Conservation (phyloP, 176 grass and related monocot species). For the Metroxylon sagu region DNA sequence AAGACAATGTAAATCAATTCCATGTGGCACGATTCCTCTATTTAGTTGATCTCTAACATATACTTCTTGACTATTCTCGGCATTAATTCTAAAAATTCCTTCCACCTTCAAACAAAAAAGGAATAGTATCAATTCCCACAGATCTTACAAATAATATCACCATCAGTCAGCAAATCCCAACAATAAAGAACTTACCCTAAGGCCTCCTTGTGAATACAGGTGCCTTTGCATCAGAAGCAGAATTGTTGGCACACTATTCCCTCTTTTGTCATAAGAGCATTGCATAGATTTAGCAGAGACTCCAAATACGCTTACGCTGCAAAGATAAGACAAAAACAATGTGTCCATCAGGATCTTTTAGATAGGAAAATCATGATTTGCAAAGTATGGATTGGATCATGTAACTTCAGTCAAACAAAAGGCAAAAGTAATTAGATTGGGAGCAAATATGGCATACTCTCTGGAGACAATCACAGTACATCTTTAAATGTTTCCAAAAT, state of each 20-base stretch:
- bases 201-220: conserved; percentile 59
- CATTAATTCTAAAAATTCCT: conserved; percentile 95
- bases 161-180: conserved; percentile 3
- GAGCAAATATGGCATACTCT: too few relatives aligned
- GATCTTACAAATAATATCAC: background rate
- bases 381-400: too few relatives aligned
- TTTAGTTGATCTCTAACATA: conserved; percentile 68
- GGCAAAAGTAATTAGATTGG: too few relatives aligned
- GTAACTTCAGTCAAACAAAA: too few relatives aligned
- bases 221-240: conserved; percentile 70
- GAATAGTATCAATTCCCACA: background rate
- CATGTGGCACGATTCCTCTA: conserved; percentile 61
- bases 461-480: too few relatives aligned
- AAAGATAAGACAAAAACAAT: background rate
- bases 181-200: conserved; percentile 44
- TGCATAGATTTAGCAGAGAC: conserved; percentile 91
- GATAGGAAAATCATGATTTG: too few relatives aligned
- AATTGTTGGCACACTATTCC: conserved; percentile 84
- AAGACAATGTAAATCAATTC: conserved; percentile 80
- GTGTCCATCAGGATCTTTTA: too few relatives aligned
- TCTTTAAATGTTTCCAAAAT: too few relatives aligned
- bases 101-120: conserved; percentile 53
- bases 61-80: conserved; percentile 71
- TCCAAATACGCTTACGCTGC: conserved; percentile 75
- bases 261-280: conserved; percentile 75